Evolutionary conservation across 768 basidiomycete species (phyloP), one percentile per base, ranked within the genome.

Genomic region (Leccinum subtestaceum): DNA sequence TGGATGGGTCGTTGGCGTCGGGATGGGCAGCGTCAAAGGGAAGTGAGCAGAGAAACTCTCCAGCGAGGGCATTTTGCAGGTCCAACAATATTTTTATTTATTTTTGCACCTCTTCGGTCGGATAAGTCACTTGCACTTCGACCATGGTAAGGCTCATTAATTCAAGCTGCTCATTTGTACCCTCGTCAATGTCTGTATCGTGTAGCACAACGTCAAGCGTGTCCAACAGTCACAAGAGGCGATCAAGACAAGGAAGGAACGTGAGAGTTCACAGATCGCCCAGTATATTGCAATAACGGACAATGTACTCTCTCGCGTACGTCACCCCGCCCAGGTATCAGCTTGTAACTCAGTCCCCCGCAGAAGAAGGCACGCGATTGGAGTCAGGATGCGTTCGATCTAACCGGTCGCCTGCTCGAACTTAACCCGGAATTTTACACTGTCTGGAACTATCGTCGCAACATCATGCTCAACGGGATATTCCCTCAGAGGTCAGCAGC

Each of bases 391-490:
- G 85, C 92, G 0, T 83, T 98, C 36, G 78, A 82, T n/a, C 75
- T 89, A 45, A 96, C 95, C 1, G 86, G 87, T 15, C 79, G 77
- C 27, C 72, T 98, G 23, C 84, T 99, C 9, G 84, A 86, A 53
- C 65, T 89, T 45, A 98, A 98, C 69, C 95, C 96, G 2, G 97
- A 99, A 74, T 94, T 94, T 70, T 97, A 97, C 73, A 95, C 96
- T 2, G 77, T 91, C 38, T 98, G 97, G 97, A 96, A 97, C 74
- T 95, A 94, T 74, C 82, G 97, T 49, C 80, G 96, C 32, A 80
- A 84, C 55, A 94, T 97, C 60, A 74, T 96, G 19, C 69, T 87
- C 43, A 76, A 84, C 23, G 89, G 89, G 2, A 71, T 91, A 48
- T 94, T 96, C 63, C 81, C 82, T 10, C 68, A 73, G 12, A 84